These are phyloP conservation scores for Globisporangium ultimum DNA, from an alignment of 352 stramenopile genomes.

Conservation along the genomic window DNA sequence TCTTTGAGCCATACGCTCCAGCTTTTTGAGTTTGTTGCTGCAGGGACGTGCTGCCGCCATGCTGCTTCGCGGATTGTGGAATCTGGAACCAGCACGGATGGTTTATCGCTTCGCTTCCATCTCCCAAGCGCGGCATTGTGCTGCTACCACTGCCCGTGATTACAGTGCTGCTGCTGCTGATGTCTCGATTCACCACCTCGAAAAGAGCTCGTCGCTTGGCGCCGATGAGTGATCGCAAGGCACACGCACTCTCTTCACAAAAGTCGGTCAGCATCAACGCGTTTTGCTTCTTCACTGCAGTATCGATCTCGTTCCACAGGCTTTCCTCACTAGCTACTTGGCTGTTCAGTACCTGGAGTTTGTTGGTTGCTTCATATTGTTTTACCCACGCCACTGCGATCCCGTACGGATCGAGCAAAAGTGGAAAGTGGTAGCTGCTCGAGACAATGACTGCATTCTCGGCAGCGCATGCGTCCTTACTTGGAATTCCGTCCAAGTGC, in stretches of 20 bases:
- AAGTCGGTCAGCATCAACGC: slow-evolving; percentile 45
- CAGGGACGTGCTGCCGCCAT: neutral
- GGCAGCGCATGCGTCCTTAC: slow-evolving; percentile 27
- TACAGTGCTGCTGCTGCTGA: slow-evolving; percentile 17
- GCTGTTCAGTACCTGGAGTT: slow-evolving; percentile 4
- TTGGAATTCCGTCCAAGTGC: slow-evolving; percentile 36
- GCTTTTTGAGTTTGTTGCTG: neutral
- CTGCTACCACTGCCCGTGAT: neutral
- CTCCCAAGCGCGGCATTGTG: neutral
- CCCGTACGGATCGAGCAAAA: slow-evolving; percentile 60
- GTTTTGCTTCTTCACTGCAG: slow-evolving; percentile 33
- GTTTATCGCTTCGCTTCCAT: neutral
- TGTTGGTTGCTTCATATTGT: slow-evolving; percentile 20
- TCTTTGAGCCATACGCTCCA: neutral
- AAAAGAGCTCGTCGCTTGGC: slow-evolving; percentile 46
- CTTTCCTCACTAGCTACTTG: slow-evolving; percentile 6
- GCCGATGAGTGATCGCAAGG: slow-evolving; percentile 36
- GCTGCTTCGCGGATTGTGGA: neutral
- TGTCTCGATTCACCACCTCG: slow-evolving; percentile 44
- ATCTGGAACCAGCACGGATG: slow-evolving; percentile 13
- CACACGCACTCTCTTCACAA: slow-evolving; percentile 16
- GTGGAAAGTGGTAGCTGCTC: slow-evolving; percentile 38
- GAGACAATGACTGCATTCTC: slow-evolving; percentile 46
- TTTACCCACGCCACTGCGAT: slow-evolving; percentile 55
- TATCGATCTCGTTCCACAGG: slow-evolving; percentile 41